Conservation (phyloP, 1,139 yeast genomes). For the Yamadazyma oceani region DNA sequence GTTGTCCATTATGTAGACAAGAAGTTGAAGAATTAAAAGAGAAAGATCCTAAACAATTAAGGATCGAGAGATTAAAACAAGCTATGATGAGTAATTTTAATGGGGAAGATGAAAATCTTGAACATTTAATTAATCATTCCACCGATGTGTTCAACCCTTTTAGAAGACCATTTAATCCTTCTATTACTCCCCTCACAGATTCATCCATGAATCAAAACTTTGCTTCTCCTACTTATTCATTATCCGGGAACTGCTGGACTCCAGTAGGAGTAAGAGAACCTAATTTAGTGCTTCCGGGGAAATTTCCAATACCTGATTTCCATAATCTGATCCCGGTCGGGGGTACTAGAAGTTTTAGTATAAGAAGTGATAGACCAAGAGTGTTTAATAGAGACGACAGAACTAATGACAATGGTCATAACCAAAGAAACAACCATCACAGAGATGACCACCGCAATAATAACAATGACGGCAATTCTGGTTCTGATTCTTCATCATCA, state of each 20-base stretch:
- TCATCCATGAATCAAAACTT: slow-evolving; percentile 39
- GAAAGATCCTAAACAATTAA: slow-evolving; percentile 22
- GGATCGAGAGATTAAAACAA: slow-evolving; percentile 16
- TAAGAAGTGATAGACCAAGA: slow-evolving; percentile 5
- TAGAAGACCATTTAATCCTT: slow-evolving; percentile 37
- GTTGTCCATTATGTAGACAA: slow-evolving; percentile 48
- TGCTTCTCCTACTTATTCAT: slow-evolving; percentile 22
- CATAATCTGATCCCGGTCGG: slow-evolving; percentile 7
- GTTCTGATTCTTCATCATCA: slow-evolving; percentile 1
- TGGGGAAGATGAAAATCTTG: slow-evolving; percentile 20
- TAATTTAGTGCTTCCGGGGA: slow-evolving; percentile 29
- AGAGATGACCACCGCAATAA: not conserved
- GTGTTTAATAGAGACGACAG: not conserved
- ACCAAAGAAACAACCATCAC: not conserved
- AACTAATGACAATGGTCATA: not conserved
- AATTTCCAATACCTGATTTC: slow-evolving; percentile 31
- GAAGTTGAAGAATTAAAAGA: slow-evolving; percentile 36
- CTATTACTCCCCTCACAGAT: slow-evolving; percentile 45
- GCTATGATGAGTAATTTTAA: slow-evolving; percentile 12
- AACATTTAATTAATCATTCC: slow-evolving; percentile 29
- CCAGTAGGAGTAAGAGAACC: slow-evolving; percentile 23
- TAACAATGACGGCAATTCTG: not conserved
- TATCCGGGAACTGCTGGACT: slow-evolving; percentile 8
- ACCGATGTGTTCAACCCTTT: slow-evolving; percentile 43
- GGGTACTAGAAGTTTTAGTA: slow-evolving; percentile 6